phyloP scores from a whole-genome alignment of 2,329 filamentous ascomycete species.

The Gremmenia infestans region DNA sequence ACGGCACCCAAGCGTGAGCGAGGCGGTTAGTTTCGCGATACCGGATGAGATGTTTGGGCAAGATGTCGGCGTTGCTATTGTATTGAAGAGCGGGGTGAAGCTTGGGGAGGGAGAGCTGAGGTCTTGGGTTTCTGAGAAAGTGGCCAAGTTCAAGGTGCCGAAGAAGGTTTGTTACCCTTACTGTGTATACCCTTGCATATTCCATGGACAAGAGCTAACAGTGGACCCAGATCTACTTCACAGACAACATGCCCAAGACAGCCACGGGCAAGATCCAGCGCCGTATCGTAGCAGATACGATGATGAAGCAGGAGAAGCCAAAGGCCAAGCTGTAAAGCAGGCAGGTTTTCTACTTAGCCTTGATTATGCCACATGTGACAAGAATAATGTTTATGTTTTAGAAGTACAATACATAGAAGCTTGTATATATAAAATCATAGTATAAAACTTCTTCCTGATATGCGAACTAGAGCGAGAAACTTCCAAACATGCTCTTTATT shows the following conservation, averaged over 20 bases:
- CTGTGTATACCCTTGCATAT: neutral
- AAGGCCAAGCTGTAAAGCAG: conserved; percentile 48
- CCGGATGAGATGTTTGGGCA: conserved; percentile 80
- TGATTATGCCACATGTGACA: too few relatives aligned
- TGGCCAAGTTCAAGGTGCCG: conserved; percentile 81
- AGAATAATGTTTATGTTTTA: too few relatives aligned
- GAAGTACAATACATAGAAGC: too few relatives aligned
- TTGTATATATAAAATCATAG: too few relatives aligned
- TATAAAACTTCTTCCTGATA: too few relatives aligned
- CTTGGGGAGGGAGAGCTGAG: conserved; percentile 57
- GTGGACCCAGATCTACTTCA: conserved; percentile 64
- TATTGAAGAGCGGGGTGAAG: conserved; percentile 60
- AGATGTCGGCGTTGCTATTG: conserved; percentile 72
- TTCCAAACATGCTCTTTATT: too few relatives aligned
- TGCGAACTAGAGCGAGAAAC: too few relatives aligned
- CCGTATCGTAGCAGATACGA: conserved; percentile 78
- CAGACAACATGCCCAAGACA: conserved; percentile 81
- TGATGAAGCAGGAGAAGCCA: conserved; percentile 63
- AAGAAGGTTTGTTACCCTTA: conserved; percentile 58
- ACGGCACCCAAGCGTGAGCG: conserved; percentile 65
- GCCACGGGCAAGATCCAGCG: conserved; percentile 88
- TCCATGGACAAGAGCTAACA: conserved; percentile 8
- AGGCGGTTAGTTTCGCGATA: conserved; percentile 80
- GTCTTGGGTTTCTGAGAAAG: conserved; percentile 61
- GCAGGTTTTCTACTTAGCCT: too few relatives aligned